A percentile compares a stretch with the other conserved stretches of the same genome.
Conservation (phyloP, 331 rosid genomes). For the Arachis monticola region DNA sequence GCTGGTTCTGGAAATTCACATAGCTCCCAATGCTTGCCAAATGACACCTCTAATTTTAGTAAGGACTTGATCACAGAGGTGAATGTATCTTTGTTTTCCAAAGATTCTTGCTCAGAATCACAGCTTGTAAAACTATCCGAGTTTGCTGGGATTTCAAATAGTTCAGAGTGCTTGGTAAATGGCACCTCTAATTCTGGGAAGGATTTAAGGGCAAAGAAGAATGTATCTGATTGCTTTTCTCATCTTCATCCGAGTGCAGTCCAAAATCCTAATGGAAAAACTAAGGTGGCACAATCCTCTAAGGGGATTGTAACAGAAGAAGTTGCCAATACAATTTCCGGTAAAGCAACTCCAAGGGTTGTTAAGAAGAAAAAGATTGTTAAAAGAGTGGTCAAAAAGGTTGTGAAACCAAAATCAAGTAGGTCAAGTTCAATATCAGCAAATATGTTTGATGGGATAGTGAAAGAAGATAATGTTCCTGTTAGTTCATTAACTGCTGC, state of each 20-base stretch:
- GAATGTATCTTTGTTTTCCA: no score
- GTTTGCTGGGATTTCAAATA: constrained; percentile 36
- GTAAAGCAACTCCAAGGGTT: constrained; percentile 45
- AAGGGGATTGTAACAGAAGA: constrained; percentile 34
- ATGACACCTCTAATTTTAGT: no score
- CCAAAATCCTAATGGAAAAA: constrained; percentile 43
- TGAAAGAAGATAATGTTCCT: constrained; percentile 28
- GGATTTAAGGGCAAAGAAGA: constrained; percentile 40
- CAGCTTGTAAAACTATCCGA: constrained; percentile 34
- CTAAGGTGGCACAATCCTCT: constrained; percentile 30
- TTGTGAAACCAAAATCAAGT: constrained; percentile 40
- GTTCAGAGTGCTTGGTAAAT: constrained; percentile 37
- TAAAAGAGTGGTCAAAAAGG: constrained; percentile 71
- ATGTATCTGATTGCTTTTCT: constrained; percentile 38
- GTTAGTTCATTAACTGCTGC: constrained; percentile 36
- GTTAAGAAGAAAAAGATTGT: constrained; percentile 70
- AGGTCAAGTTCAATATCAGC: constrained; percentile 38
- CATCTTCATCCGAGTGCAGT: constrained; percentile 37
- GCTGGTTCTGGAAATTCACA: no score
- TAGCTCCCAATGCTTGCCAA: no score
- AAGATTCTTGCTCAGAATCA: constrained; percentile 39
- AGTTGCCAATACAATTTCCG: constrained; percentile 31
- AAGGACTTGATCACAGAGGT: no score
- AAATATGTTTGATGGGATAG: constrained; percentile 38
- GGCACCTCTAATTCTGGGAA: constrained; percentile 37